Percentiles rank a stretch among this genome's conserved stretches.
Conservation (phyloP, 1,284 basidiomycete species). For the Bothia castanella region DNA sequence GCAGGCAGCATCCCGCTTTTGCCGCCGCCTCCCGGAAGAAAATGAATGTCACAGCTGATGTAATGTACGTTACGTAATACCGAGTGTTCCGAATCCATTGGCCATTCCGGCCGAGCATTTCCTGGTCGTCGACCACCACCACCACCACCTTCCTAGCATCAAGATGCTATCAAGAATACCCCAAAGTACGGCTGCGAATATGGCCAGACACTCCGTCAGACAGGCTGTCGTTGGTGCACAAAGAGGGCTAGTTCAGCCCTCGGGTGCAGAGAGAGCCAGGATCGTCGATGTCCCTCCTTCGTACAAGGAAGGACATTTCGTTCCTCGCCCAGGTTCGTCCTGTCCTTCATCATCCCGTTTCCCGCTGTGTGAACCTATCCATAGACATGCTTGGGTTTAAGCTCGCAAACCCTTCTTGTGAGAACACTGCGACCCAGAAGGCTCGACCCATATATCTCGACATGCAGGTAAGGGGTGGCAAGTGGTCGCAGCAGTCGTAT, state of each 20-base stretch:
- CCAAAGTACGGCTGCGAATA: slow-evolving; percentile 7
- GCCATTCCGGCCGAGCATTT: slow-evolving; percentile 1
- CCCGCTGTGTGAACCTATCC: not conserved
- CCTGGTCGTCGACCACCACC: slow-evolving; percentile 13
- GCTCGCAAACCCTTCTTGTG: slow-evolving; percentile 65
- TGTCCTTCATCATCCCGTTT: not conserved
- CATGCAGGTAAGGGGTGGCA: slow-evolving; percentile 65
- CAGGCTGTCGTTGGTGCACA: slow-evolving; percentile 24
- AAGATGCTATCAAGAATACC: slow-evolving; percentile 36
- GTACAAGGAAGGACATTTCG: slow-evolving; percentile 66
- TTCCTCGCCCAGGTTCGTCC: slow-evolving; percentile 63
- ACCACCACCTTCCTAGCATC: slow-evolving; percentile 1
- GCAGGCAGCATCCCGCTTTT: slow-evolving; percentile 61
- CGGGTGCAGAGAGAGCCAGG: slow-evolving; percentile 72
- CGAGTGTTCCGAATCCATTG: slow-evolving; percentile 4
- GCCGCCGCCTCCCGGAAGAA: slow-evolving; percentile 66
- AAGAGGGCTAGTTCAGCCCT: slow-evolving; percentile 67
- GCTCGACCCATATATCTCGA: slow-evolving; percentile 91
- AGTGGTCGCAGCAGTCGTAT: not conserved
- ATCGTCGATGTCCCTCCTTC: slow-evolving; percentile 72
- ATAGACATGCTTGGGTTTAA: slow-evolving; percentile 90
- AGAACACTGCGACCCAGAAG: slow-evolving; percentile 59
- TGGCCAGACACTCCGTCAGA: slow-evolving; percentile 19
- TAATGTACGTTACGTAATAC: slow-evolving; percentile 4
- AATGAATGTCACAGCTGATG: slow-evolving; percentile 10